phyloP scores from a whole-genome alignment of 176 grass and related monocot species.

The Zoysia pacifica region DNA sequence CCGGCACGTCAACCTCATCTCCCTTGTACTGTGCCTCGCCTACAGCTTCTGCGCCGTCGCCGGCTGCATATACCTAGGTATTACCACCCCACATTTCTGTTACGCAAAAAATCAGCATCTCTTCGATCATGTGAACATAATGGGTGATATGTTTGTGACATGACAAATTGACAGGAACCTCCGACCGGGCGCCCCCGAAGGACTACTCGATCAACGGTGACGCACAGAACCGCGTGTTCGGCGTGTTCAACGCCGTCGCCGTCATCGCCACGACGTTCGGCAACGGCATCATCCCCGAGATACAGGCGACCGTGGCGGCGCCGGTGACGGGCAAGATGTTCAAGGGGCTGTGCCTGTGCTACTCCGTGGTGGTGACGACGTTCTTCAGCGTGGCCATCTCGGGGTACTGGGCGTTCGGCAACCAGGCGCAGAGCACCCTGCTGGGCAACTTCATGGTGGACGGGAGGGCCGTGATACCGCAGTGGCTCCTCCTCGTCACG shows the following conservation, averaged over 20 bases:
- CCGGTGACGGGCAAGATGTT: constrained; percentile 98
- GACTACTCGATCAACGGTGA: constrained; percentile 69
- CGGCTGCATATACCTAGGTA: constrained; percentile 78
- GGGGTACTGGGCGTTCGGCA: constrained; percentile 94
- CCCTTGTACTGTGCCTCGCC: constrained; percentile 63
- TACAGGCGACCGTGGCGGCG: constrained; percentile 82
- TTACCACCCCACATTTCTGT: neutral
- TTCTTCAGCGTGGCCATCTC: constrained; percentile 96
- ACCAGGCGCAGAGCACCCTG: constrained; percentile 56
- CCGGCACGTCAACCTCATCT: constrained; percentile 83
- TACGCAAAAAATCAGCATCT: neutral
- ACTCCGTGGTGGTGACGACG: constrained; percentile 62
- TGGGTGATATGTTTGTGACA: neutral
- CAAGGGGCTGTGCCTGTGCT: constrained; percentile 80
- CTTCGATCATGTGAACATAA: neutral
- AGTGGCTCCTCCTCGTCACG: constrained; percentile 62
- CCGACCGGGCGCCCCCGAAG: constrained; percentile 42
- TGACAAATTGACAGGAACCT: constrained; percentile 56
- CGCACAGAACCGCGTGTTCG: constrained; percentile 50
- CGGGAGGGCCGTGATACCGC: constrained; percentile 59
- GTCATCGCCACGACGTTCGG: constrained; percentile 90
- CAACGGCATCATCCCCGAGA: constrained; percentile 89
- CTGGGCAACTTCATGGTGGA: constrained; percentile 72
- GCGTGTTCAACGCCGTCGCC: constrained; percentile 76
- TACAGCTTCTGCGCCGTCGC: constrained; percentile 83